Base-by-base conservation (phyloP, 768 basidiomycete species). In the Saitozyma sp. region DNA sequence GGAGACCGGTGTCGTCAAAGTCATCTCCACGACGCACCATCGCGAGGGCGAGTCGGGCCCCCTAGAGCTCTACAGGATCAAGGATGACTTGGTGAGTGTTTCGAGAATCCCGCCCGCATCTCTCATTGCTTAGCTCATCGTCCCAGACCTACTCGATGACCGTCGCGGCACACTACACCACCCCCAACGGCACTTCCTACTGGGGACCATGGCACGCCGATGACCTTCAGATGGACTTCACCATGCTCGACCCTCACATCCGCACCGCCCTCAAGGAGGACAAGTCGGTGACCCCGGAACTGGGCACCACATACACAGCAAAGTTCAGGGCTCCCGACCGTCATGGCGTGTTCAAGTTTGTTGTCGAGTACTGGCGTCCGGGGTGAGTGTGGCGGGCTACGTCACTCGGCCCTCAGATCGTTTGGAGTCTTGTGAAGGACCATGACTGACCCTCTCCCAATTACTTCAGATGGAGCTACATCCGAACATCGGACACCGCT, bases 311-410 rank as follows among this genome's bases (percentile, higher is more conserved):
- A 38, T 97, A 93, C 81, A 84, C 86, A 13, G 85, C 87, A n/a
- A 85, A 85, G 13, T 95, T 99, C 87, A 87, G 86, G 48, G 88
- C 87, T 1, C 96, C 96, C 8, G 95, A 98, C 80, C 84, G 94
- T 57, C 96, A 99, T 76, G 96, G 96, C 20, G 96, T 99, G 14
- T 99, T 95, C 85, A 98, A 97, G 77, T 94, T 98, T 75, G 83
- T 92, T n/a, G 80, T 96, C 50, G 86, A 94, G 79, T 87, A 92
- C 82, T 91, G 90, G 76, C 87, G 96, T 65, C 87, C 87, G 78
- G 94, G 94, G 87, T 92, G 67, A 75, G 87, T 75, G 17, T 50
- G 16, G 48, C 16, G n/a, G 54, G 42, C 41, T 2, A 42, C 40
- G 54, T 29, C 29, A 29, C 29, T 29, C 29, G 29, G 29, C 29